A percentile compares a stretch with the other conserved stretches of the same genome.
These are phyloP conservation scores for Colletotrichum orbiculare DNA, from an alignment of 2,329 filamentous ascomycete species.

Conservation along the genomic window DNA sequence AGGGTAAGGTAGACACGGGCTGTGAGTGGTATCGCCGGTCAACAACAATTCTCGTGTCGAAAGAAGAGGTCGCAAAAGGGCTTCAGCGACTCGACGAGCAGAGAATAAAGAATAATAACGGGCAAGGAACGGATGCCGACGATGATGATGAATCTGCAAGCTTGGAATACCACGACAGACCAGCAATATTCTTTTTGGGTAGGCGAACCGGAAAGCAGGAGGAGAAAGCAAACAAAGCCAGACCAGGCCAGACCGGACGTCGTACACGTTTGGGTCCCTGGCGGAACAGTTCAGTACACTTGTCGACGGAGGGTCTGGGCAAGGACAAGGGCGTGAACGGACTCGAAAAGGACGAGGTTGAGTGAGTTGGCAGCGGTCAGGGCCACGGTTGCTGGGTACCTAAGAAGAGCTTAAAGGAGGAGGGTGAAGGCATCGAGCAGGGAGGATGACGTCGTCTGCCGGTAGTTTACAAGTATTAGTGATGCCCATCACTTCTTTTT, in stretches of 20 bases:
- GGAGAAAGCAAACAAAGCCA: slow-evolving; percentile 7
- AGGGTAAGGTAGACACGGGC: neutral
- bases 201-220: neutral
- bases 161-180: slow-evolving; percentile 10
- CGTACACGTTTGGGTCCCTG: slow-evolving; percentile 5
- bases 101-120: too few relatives aligned
- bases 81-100: too few relatives aligned
- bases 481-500: too few relatives aligned
- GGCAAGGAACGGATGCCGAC: neutral
- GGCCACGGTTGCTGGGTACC: slow-evolving; percentile 5
- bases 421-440: slow-evolving; percentile 5
- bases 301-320: slow-evolving; percentile 12
- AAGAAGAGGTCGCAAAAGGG: too few relatives aligned
- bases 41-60: too few relatives aligned
- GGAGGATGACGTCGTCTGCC: slow-evolving; percentile 26
- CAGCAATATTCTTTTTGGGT: neutral
- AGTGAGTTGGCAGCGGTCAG: slow-evolving; percentile 16
- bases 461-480: too few relatives aligned
- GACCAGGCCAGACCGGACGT: slow-evolving; percentile 1
- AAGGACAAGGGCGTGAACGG: neutral
- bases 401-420: slow-evolving; percentile 15
- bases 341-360: neutral
- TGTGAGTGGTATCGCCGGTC: neutral
- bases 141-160: slow-evolving; percentile 6
- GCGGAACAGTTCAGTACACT: slow-evolving; percentile 8